Base-by-base conservation (phyloP, 2,329 filamentous ascomycete genomes). In the Bipolaris zeicola region DNA sequence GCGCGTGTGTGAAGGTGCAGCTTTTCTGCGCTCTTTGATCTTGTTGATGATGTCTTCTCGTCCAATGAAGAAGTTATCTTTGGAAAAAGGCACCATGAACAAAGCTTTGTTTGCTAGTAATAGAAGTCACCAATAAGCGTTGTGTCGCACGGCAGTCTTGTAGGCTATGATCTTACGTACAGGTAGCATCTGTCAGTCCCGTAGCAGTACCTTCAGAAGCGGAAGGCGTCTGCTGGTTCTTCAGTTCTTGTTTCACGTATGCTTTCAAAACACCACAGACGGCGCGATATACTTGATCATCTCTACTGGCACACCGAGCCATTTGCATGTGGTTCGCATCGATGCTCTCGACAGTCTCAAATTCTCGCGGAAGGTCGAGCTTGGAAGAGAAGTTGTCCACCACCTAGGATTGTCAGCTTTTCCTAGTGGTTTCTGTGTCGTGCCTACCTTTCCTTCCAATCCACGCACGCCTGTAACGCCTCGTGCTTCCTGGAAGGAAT, bases 281-380 rank as follows among this genome's bases (percentile, higher is more conserved):
- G 28, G 62, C 64, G 50, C 65, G 66, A 54, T 78, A 78, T 31
- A 61, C 63, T 31, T 66, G 52, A 50, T 78, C 74, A 20, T 59
- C 56, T 54, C 58, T 67, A 38, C 62, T 61, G 14, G 28, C 62
- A 52, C 67, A 56, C 60, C 68, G 72, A 11, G 64, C 69, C 69
- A 79, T 79, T 47, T 78, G 65, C 58, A 69, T 77, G 54, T 80
- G 77, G 46, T 79, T 72, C 11, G 75, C 72, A 57, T 79, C 72
- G 28, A 79, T 76, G 49, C 65, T 76, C 51, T 78, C 75, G 6
- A 77, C 70, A 1, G 67, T 77, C 60, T 79, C 76, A 20, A 74
- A 47, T 13, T 39, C 36, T 51, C 43, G 55, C 20, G 71, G 67
- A 11, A 78, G 65, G 36, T 70, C 77, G 22, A 78, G 62, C 63